Conservation (phyloP, 495 filamentous ascomycete genomes). For the Neurospora sp. region DNA sequence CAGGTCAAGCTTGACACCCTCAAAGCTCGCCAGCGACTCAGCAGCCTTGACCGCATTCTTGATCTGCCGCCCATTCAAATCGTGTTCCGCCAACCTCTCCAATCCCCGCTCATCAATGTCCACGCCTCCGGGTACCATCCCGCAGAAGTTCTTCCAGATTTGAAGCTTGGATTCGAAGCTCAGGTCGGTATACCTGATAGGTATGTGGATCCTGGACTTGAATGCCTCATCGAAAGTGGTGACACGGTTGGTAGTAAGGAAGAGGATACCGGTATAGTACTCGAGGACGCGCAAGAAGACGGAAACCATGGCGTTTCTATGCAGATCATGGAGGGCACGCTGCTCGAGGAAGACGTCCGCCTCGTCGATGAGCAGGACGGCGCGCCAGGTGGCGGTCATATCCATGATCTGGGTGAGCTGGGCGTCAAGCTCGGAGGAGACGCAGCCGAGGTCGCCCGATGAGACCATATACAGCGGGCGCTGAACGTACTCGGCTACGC, state of each 20-base stretch:
- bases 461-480: constrained; percentile 46
- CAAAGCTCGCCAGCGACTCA: constrained; percentile 24
- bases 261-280: constrained; percentile 38
- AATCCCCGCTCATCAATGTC: constrained; percentile 34
- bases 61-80: constrained; percentile 53
- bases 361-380: constrained; percentile 42
- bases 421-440: constrained; percentile 18
- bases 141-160: constrained; percentile 40
- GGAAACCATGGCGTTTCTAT: constrained; percentile 37
- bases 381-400: constrained; percentile 37
- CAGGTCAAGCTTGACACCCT: constrained; percentile 17
- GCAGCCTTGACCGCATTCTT: constrained; percentile 53
- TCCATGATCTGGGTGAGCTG: constrained; percentile 39
- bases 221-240: constrained; percentile 32
- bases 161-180: constrained; percentile 14
- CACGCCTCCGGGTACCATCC: constrained; percentile 25
- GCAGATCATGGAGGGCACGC: constrained; percentile 29
- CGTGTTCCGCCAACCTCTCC: constrained; percentile 28
- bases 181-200: constrained; percentile 31
- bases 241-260: constrained; percentile 41
- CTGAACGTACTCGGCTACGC: constrained; percentile 40
- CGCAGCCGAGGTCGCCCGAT: constrained; percentile 41
- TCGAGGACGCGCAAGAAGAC: constrained; percentile 37
- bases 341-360: constrained; percentile 40
- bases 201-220: constrained; percentile 34